Evolutionary conservation across 2,329 filamentous ascomycete species (phyloP), one percentile per base, ranked within the genome.

Genomic region (Penicillium sp.): DNA sequence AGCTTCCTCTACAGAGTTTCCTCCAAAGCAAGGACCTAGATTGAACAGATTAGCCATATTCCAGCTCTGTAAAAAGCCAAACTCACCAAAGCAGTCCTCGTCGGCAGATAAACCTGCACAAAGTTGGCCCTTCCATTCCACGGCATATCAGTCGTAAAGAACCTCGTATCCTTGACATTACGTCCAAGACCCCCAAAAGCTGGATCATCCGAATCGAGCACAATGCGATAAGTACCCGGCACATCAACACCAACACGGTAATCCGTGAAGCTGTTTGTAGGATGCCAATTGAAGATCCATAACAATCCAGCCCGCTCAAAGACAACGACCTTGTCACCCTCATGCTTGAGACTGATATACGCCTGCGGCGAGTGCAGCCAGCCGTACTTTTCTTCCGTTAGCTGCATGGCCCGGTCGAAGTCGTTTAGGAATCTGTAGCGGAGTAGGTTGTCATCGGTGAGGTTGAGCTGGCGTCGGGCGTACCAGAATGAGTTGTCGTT

Each of bases 271-370:
- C 89, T 95, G 59, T 86, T 75, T 25, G 81, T 82, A 0, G 88
- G 84, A 67, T 97, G 85, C 78, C 97, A 96, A 74, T 98, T 98
- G 80, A 98, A 97, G 61, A 96, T 80, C 78, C 91, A 98, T 9
- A 98, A 77, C 50, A 95, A 75, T 0, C 91, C 91, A 1, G 84
- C 93, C 28, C 93, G 83, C 76, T 98, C 93, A 68, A 96, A 98
- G 3, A 95, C 91, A 57, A 98, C 83, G 38, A 97, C 85, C 75
- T 97, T 98, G 74, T 98, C 93, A 18, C 72, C 77, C 66, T 97
- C 90, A 67, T 98, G 84, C 80, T 97, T 98, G 60, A 97, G 78
- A 54, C 88, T 93, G 64, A 98, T 85, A 68, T 93, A 95, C 0
- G 91, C 93, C 72, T 97, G 92, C 0, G 85, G 75, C 1, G 87